Evolutionary conservation across 1,284 basidiomycete species (phyloP).

Genomic region (Ustilago nuda): DNA sequence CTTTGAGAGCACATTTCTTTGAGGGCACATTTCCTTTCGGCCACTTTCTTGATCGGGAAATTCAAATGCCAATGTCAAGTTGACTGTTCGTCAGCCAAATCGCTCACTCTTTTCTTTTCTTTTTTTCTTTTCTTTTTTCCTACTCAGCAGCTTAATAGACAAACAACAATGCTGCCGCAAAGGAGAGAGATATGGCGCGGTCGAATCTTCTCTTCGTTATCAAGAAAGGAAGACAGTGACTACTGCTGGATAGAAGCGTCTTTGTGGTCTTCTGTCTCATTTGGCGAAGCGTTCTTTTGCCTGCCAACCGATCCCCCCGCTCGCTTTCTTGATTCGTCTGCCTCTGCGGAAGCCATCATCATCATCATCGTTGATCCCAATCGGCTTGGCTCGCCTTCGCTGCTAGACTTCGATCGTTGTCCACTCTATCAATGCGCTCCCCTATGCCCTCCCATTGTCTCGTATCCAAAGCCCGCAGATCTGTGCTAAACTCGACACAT

Average conservation of each 20-base stretch:
- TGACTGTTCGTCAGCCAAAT: conserved; percentile 1
- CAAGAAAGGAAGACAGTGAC: too few species aligned
- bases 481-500: not conserved
- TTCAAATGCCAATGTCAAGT: conserved; percentile 13
- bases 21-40: not conserved
- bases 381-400: not conserved
- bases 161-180: too few species aligned
- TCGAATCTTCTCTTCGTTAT: too few species aligned
- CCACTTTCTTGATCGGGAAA: not conserved
- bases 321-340: not conserved
- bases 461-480: not conserved
- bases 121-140: not conserved
- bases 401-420: not conserved
- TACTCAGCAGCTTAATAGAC: too few species aligned
- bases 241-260: too few species aligned
- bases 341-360: conserved; percentile 10
- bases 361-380: not conserved
- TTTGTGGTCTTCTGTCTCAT: too few species aligned
- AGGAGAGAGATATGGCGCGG: too few species aligned
- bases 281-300: not conserved
- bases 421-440: not conserved
- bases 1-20: not conserved
- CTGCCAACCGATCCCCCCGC: not conserved
- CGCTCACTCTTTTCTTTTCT: not conserved
- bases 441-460: not conserved